Percentiles rank a stretch among this genome's conserved stretches.
Conservation (phyloP, 768 basidiomycete species). For the Tulasnella sp. region DNA sequence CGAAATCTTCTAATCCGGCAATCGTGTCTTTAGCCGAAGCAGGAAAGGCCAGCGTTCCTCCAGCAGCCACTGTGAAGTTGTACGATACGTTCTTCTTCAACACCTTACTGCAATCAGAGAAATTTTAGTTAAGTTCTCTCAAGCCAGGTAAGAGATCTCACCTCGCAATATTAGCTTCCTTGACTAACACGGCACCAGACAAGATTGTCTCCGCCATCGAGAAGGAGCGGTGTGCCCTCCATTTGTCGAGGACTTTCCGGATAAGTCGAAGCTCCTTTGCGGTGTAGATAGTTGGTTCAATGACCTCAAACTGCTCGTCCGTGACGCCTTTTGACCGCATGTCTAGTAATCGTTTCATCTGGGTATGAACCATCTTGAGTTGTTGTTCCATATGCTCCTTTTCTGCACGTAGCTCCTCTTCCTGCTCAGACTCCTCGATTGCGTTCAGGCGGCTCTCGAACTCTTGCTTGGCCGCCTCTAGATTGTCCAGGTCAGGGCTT, state of each 20-base stretch:
- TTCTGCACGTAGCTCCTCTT: slow-evolving; percentile 78
- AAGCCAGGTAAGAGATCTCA: slow-evolving; percentile 22
- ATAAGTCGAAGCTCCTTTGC: slow-evolving; percentile 74
- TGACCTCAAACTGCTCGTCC: slow-evolving; percentile 54
- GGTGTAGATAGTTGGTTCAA: slow-evolving; percentile 74
- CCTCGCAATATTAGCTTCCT: slow-evolving; percentile 95
- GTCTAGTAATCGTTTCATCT: slow-evolving; percentile 72
- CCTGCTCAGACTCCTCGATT: slow-evolving; percentile 43
- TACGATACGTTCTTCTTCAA: slow-evolving; percentile 78
- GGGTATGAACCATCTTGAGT: slow-evolving; percentile 61
- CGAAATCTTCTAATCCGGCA: slow-evolving; percentile 81
- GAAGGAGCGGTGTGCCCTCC: slow-evolving; percentile 76
- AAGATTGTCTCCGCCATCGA: slow-evolving; percentile 87
- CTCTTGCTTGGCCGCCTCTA: slow-evolving; percentile 40
- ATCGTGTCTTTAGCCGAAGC: slow-evolving; percentile 76
- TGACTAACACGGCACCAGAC: slow-evolving; percentile 71
- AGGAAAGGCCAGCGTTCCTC: slow-evolving; percentile 65
- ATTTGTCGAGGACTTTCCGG: slow-evolving; percentile 69
- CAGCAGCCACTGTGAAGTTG: slow-evolving; percentile 87
- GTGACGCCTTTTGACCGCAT: slow-evolving; percentile 52
- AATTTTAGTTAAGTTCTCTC: not conserved
- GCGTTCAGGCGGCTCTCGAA: slow-evolving; percentile 49
- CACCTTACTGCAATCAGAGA: slow-evolving; percentile 49
- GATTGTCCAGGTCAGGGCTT: slow-evolving; percentile 57
- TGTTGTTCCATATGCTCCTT: slow-evolving; percentile 92